These are phyloP conservation scores for Fistulifera solaris DNA, from an alignment of 108 stramenopile species.

Conservation along the genomic window DNA sequence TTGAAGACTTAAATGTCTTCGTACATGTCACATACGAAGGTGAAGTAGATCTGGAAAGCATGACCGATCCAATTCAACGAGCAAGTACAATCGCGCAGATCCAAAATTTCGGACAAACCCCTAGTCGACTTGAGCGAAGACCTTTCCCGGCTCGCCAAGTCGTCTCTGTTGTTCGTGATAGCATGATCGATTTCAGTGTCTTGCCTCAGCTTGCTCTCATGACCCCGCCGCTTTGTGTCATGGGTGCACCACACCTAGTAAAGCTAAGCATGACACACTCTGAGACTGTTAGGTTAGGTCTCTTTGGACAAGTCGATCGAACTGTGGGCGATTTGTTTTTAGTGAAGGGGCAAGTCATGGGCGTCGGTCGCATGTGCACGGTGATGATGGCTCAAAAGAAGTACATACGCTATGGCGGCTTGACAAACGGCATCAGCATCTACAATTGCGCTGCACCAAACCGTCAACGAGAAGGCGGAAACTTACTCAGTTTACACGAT, in stretches of 20 bases:
- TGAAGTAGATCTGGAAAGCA: conserved; percentile 87
- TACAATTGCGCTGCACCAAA: conserved; percentile 56
- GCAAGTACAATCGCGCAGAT: conserved; percentile 94
- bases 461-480: conserved; percentile 71
- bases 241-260: conserved; percentile 82
- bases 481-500: conserved; percentile 86
- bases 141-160: conserved; percentile 59
- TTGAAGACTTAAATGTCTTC: conserved; percentile 91
- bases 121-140: conserved; percentile 75
- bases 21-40: conserved; percentile 98
- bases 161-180: conserved; percentile 35
- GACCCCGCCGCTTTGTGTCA: conserved; percentile 92
- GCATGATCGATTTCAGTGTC: conserved; percentile 71
- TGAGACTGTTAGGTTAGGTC: conserved; percentile 64
- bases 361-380: conserved; percentile 69
- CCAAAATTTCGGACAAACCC: conserved; percentile 97
- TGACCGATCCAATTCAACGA: conserved; percentile 80
- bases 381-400: conserved; percentile 64
- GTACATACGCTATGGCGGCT: conserved; percentile 68
- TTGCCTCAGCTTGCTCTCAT: conserved; percentile 71
- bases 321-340: conserved; percentile 83
- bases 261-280: conserved; percentile 38
- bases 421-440: conserved; percentile 78
- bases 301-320: conserved; percentile 51
- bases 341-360: conserved; percentile 69